These are phyloP conservation scores for Candida michaelii DNA, from an alignment of 805 yeast species.

Conservation along the genomic window DNA sequence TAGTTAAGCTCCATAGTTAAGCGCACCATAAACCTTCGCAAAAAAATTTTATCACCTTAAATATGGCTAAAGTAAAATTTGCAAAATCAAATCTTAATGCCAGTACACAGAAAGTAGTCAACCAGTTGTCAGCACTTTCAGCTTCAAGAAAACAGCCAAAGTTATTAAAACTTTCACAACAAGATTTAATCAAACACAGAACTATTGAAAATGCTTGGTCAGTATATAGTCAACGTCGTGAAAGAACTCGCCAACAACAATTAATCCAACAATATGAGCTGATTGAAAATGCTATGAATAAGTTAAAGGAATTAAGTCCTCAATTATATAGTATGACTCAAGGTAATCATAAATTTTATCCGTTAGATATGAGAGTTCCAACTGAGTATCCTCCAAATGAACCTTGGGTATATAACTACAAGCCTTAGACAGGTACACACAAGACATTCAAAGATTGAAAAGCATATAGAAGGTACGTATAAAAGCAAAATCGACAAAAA, in stretches of 20 bases:
- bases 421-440: slow-evolving; percentile 11
- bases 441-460: no score
- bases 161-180: slow-evolving; percentile 68
- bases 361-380: slow-evolving; percentile 83
- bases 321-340: slow-evolving; percentile 65
- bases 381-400: slow-evolving; percentile 83
- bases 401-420: slow-evolving; percentile 67
- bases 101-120: slow-evolving; percentile 42
- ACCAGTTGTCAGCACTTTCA: slow-evolving; percentile 76
- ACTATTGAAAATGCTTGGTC: slow-evolving; percentile 85
- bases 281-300: slow-evolving; percentile 71
- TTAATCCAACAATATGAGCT: slow-evolving; percentile 62
- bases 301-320: slow-evolving; percentile 52
- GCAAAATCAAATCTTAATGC: slow-evolving; percentile 21
- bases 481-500: no score
- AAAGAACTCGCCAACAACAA: slow-evolving; percentile 38
- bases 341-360: slow-evolving; percentile 56
- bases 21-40: neutral
- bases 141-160: slow-evolving; percentile 89
- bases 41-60: slow-evolving; percentile 1
- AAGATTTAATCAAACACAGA: slow-evolving; percentile 82
- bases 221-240: slow-evolving; percentile 52
- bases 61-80: slow-evolving; percentile 23
- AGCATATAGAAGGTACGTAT: no score
- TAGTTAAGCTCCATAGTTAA: neutral